Evolutionary conservation across 2,329 filamentous ascomycete species (phyloP).

Genomic region (Bipolaris bicolor): DNA sequence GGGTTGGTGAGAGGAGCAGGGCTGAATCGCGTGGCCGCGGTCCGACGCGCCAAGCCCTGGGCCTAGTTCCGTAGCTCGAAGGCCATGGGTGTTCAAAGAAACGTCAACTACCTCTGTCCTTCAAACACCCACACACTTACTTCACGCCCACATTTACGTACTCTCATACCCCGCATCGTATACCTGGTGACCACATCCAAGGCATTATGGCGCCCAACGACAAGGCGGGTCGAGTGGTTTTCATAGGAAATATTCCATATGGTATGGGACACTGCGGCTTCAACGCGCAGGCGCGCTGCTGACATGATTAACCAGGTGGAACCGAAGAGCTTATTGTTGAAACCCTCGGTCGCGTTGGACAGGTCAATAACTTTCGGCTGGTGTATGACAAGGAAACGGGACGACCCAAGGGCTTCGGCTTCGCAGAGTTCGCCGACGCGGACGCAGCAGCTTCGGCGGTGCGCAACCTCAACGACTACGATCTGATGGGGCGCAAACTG

Average conservation of each 20-base stretch:
- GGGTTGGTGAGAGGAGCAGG: neutral
- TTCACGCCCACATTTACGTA: neutral
- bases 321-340: slow-evolving; percentile 96
- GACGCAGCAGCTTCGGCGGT: slow-evolving; percentile 93
- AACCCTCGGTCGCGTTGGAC: slow-evolving; percentile 87
- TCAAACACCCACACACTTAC: neutral
- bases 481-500: slow-evolving; percentile 92
- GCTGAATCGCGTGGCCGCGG: slow-evolving; percentile 5
- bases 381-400: slow-evolving; percentile 97
- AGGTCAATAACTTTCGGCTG: slow-evolving; percentile 88
- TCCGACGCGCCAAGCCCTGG: slow-evolving; percentile 15
- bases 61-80: slow-evolving; percentile 4
- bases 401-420: slow-evolving; percentile 93
- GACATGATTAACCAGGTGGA: slow-evolving; percentile 65
- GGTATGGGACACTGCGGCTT: slow-evolving; percentile 57
- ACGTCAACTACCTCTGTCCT: neutral
- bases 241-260: slow-evolving; percentile 87
- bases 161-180: neutral
- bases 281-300: slow-evolving; percentile 15
- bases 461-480: slow-evolving; percentile 92
- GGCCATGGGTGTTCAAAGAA: slow-evolving; percentile 13
- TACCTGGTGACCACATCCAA: neutral
- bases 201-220: slow-evolving; percentile 56
- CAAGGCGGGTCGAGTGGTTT: slow-evolving; percentile 78
- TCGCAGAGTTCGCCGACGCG: slow-evolving; percentile 91